Evolutionary conservation across 805 yeast species (phyloP).

Genomic region (Barnettozyma populi): DNA sequence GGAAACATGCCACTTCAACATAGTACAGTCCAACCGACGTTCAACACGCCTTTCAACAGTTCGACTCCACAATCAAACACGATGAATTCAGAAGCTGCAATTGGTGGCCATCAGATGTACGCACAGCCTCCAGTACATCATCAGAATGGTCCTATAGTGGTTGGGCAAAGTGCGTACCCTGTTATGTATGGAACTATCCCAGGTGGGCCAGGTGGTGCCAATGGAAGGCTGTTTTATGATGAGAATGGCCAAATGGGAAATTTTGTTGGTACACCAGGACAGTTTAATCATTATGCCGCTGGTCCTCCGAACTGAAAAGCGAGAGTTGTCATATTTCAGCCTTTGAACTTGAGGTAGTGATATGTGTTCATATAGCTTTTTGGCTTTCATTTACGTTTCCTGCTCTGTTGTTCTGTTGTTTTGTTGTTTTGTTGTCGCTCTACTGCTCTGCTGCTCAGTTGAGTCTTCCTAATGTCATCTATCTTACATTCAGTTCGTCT

Average conservation of each 20-base stretch:
- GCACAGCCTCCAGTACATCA: not conserved
- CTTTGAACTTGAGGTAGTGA: not conserved
- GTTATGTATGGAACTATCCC: not conserved
- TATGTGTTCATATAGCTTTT: too few relatives aligned
- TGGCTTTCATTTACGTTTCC: too few relatives aligned
- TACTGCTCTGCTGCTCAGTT: too few relatives aligned
- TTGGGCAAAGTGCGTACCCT: not conserved
- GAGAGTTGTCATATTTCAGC: too few relatives aligned
- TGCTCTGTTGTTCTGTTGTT: too few relatives aligned
- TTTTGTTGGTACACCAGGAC: not conserved
- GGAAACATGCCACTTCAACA: not conserved
- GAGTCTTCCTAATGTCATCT: too few relatives aligned
- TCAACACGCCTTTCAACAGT: not conserved
- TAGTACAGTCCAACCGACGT: not conserved
- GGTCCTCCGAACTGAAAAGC: not conserved
- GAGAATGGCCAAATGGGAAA: constrained; percentile 5
- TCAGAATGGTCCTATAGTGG: not conserved
- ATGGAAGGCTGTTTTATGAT: constrained; percentile 3
- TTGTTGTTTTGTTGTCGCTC: too few relatives aligned
- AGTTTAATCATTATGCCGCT: not conserved
- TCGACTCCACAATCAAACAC: not conserved
- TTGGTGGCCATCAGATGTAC: not conserved
- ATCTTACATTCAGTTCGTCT: not conserved
- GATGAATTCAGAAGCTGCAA: not conserved
- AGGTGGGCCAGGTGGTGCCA: not conserved